phyloP scores from a whole-genome alignment of 805 yeast genomes.

The Kuraishia molischiana region DNA sequence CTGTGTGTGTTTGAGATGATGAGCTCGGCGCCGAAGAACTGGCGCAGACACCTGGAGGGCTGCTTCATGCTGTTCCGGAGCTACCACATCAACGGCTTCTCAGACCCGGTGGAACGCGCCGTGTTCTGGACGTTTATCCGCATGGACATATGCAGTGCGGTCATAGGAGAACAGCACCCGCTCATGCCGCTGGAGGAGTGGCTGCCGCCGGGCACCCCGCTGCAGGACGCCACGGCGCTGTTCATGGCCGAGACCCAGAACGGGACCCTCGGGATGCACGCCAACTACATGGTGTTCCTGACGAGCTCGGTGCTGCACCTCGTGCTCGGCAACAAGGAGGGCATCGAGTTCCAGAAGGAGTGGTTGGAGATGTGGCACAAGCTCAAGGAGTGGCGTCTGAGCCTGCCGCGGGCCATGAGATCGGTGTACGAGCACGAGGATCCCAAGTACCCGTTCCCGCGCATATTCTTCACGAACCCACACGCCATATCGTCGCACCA shows the following conservation, averaged over 20 bases:
- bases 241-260: conserved; percentile 6
- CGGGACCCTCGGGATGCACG: conserved; percentile 15
- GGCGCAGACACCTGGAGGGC: conserved; percentile 30
- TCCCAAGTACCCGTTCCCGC: conserved; percentile 24
- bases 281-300: conserved; percentile 25
- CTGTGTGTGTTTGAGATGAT: conserved; percentile 33
- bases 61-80: conserved; percentile 27
- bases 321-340: conserved; percentile 15
- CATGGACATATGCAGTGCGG: conserved; percentile 28
- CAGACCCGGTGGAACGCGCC: conserved; percentile 23
- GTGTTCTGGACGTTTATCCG: conserved; percentile 35
- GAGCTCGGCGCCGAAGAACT: conserved; percentile 25
- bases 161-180: conserved; percentile 26
- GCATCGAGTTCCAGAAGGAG: conserved; percentile 20
- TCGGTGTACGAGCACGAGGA: conserved; percentile 18
- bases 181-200: conserved; percentile 21
- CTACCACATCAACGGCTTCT: conserved; percentile 26
- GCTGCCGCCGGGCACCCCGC: conserved; percentile 17
- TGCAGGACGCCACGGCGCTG: conserved; percentile 12
- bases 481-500: conserved; percentile 28
- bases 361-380: conserved; percentile 32
- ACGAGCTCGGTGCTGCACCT: conserved; percentile 26
- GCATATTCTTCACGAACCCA: conserved; percentile 23
- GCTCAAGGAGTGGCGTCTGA: conserved; percentile 25
- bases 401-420: conserved; percentile 24